phyloP scores from a whole-genome alignment of 2,329 filamentous ascomycete genomes.

The Rhynchosporium graminicola region DNA sequence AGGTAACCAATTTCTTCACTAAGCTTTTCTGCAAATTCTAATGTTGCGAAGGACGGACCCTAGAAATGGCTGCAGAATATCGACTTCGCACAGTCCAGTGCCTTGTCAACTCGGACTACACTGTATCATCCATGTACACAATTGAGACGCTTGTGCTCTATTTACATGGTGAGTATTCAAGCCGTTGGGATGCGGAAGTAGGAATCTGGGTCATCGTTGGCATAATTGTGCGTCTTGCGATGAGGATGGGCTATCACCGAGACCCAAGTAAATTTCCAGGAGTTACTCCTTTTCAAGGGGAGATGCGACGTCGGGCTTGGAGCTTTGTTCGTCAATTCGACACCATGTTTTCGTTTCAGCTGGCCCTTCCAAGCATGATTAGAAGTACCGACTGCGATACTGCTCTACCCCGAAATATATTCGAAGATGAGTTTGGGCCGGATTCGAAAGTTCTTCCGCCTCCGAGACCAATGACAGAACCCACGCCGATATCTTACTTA shows the following conservation, averaged over 20 bases:
- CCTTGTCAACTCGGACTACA: constrained; percentile 74
- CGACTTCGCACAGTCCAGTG: constrained; percentile 76
- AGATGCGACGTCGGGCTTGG: constrained; percentile 72
- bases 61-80: constrained; percentile 64
- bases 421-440: constrained; percentile 77
- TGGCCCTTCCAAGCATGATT: constrained; percentile 64
- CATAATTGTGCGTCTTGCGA: constrained; percentile 55
- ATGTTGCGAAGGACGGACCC: constrained; percentile 42
- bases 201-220: constrained; percentile 52
- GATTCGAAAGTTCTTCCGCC: constrained; percentile 67
- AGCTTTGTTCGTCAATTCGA: constrained; percentile 72
- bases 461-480: constrained; percentile 66
- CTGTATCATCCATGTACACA: constrained; percentile 70
- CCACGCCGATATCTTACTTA: constrained; percentile 77
- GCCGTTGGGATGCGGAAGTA: constrained; percentile 70
- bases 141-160: constrained; percentile 79
- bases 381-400: constrained; percentile 75
- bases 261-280: constrained; percentile 74
- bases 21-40: constrained; percentile 10
- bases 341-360: constrained; percentile 75
- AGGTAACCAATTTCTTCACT: constrained; percentile 48
- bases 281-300: constrained; percentile 73
- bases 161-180: constrained; percentile 72
- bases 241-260: constrained; percentile 65
- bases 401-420: constrained; percentile 73